phyloP scores from a whole-genome alignment of 73 alveolate genomes.

The Symbiodinium natans region DNA sequence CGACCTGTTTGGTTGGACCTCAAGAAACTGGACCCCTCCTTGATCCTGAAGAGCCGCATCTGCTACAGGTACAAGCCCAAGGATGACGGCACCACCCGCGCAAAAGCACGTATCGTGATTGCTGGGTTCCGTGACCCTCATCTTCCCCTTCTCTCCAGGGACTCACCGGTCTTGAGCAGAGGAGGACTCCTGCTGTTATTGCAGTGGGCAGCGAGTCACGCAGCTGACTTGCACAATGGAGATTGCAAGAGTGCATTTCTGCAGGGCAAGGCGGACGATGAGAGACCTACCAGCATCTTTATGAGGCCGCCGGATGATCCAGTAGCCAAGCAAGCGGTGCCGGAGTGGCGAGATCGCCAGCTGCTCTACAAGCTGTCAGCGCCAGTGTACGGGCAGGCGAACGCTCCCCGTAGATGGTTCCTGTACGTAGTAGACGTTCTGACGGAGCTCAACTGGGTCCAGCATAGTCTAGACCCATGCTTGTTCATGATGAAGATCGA shows the following conservation, averaged over 20 bases:
- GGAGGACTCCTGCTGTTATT: not conserved
- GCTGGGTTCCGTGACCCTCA: not conserved
- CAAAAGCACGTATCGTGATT: conserved; percentile 14
- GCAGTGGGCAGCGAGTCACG: conserved; percentile 5
- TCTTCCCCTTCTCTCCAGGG: not conserved
- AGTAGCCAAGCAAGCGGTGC: not conserved
- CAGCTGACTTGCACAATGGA: not conserved
- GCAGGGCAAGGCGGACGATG: not conserved
- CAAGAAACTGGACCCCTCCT: not conserved
- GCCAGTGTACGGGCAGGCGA: not conserved
- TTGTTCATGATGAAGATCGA: not conserved
- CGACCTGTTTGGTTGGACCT: no score
- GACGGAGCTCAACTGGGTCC: not conserved
- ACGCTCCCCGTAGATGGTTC: conserved; percentile 6
- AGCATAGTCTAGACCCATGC: not conserved
- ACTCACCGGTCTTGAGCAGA: not conserved
- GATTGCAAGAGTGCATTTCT: not conserved
- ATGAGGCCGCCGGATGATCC: not conserved
- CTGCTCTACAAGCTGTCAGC: not conserved
- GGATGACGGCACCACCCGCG: not conserved
- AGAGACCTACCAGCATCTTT: not conserved
- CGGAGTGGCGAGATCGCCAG: not conserved
- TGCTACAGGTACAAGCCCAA: conserved; percentile 18
- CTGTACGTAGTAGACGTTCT: not conserved
- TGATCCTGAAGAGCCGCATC: not conserved